These are phyloP conservation scores for Zygotorulaspora danielsina DNA, from an alignment of 805 yeast genomes.

Conservation along the genomic window DNA sequence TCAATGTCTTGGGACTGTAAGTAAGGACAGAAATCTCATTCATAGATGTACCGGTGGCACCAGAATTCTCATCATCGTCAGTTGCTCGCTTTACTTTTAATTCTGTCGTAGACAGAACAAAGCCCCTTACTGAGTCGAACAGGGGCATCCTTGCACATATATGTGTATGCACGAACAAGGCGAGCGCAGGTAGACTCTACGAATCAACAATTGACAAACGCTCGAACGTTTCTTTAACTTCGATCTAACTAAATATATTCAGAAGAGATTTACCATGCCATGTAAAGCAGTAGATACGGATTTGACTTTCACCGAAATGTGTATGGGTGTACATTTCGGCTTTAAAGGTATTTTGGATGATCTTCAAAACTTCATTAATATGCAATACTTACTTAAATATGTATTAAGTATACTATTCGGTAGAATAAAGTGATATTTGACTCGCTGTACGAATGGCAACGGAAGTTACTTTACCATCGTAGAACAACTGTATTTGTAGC, in stretches of 20 bases:
- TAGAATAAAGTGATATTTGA: neutral
- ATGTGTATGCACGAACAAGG: neutral
- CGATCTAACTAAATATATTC: no score
- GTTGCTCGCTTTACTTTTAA: slow-evolving; percentile 45
- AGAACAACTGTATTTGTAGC: neutral
- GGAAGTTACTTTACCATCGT: neutral
- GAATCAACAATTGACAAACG: no score
- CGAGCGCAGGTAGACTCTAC: neutral
- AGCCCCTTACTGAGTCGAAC: slow-evolving; percentile 29
- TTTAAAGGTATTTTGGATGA: no score
- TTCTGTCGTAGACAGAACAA: slow-evolving; percentile 36
- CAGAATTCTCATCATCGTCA: slow-evolving; percentile 45
- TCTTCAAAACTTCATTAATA: no score
- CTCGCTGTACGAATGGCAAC: no score
- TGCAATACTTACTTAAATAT: no score
- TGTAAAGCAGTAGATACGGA: neutral
- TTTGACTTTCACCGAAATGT: neutral
- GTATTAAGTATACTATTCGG: neutral
- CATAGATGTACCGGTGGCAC: slow-evolving; percentile 55
- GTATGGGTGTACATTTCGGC: slow-evolving; percentile 1
- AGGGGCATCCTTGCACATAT: slow-evolving; percentile 23
- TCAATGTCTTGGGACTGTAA: slow-evolving; percentile 37
- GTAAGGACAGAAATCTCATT: slow-evolving; percentile 49
- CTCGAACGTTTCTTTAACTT: no score
- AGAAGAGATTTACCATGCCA: no score